Base-by-base conservation (phyloP, 352 stramenopile species). In the Phytophthora crassamura region DNA sequence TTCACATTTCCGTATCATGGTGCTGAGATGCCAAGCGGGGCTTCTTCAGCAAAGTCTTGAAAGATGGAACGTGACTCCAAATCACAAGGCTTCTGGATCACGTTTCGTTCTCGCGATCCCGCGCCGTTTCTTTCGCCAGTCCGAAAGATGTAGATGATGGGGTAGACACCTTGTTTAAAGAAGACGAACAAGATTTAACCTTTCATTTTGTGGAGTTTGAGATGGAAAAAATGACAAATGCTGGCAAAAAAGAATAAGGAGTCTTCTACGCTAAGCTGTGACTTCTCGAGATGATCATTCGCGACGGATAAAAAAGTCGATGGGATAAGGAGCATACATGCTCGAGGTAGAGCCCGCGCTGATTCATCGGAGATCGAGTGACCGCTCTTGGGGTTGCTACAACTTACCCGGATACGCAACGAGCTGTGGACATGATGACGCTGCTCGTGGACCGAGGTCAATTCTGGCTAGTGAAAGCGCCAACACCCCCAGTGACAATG, bases 141-240 rank as follows among this genome's bases (percentile, higher is more conserved):
- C 34, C 81, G 81, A 43, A 78, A 91, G 64, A 86, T 83, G 72
- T 91, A 83, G 69, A 67, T 33, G 43, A 2, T 57, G 6, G 30
- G 30, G 25, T 64, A 50, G 47, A 59, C 22, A 40, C 41, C 41
- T 30, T 30, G 25, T 30, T 30, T 30, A 30, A 30, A 30, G 25
- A 30, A 30, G 25, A 30, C 4, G 4, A 30, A 30, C 25, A 30
- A 30, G 25, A 30, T 30, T 30, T 30, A 30, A 30, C 25, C 25
- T 30, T 30, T 30, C 25, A 30, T 30, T 30, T 30, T 30, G 25
- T 30, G 25, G 25, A 30, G 4, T 5, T 25, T 25, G n/a, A n/a
- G 22, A 25, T 25, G 22, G 6, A 30, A 30, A 30, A 30, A 30
- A 30, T 5, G 25, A 6, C 25, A 30, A 30, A 6, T 25, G 22